Percentiles rank a stretch among this genome's conserved stretches.
Conservation (phyloP, 2,329 filamentous ascomycete species). For the Aspergillus sojae region DNA sequence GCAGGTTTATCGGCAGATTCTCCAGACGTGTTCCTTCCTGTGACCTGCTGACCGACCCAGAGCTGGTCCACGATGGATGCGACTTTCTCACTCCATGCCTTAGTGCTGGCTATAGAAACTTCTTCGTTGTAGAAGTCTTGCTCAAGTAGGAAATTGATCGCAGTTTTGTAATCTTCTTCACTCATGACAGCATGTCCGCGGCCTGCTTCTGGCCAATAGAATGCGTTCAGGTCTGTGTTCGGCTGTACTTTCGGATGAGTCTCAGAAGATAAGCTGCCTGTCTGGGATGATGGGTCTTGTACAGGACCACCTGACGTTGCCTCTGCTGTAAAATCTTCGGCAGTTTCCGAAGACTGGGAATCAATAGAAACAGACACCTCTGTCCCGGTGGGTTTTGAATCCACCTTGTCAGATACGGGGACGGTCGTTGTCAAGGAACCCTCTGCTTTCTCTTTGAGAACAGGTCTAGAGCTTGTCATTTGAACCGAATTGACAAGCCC, state of each 20-base stretch:
- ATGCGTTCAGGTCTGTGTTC: conserved; percentile 26
- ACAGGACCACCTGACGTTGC: background rate
- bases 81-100: conserved; percentile 45
- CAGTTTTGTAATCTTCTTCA: conserved; percentile 43
- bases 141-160: conserved; percentile 43
- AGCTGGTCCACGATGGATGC: conserved; percentile 41
- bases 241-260: conserved; percentile 5
- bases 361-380: background rate
- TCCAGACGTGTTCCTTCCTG: conserved; percentile 30
- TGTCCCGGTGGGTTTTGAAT: background rate
- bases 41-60: conserved; percentile 39
- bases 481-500: conserved; percentile 41
- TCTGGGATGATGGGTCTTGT: background rate
- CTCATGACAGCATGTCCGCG: conserved; percentile 40
- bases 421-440: background rate
- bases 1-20: conserved; percentile 15
- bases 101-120: conserved; percentile 42
- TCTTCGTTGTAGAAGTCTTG: conserved; percentile 47
- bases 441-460: conserved; percentile 7
- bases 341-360: background rate
- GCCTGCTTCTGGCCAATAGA: conserved; percentile 38
- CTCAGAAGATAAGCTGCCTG: background rate
- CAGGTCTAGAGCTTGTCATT: conserved; percentile 30
- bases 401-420: background rate
- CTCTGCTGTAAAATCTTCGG: background rate